phyloP scores from a whole-genome alignment of 78 protist genomes.

The Dictyostelium intermedium region DNA sequence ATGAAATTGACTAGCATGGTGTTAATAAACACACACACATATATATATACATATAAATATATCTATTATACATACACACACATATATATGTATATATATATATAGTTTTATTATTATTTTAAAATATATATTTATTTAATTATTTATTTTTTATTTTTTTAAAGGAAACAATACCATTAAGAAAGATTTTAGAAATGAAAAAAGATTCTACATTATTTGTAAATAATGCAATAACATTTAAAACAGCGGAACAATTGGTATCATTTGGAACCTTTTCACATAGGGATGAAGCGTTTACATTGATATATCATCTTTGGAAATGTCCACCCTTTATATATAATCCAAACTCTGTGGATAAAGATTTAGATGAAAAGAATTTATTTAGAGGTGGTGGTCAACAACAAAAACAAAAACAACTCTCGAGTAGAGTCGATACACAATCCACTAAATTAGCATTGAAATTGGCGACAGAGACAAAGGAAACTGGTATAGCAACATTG shows the following conservation, averaged over 20 bases:
- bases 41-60: too few relatives aligned
- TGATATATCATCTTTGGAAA: constrained; percentile 71
- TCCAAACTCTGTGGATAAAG: constrained; percentile 17
- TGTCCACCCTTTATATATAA: constrained; percentile 61
- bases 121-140: neutral
- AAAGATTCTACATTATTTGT: constrained; percentile 59
- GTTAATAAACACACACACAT: too few relatives aligned
- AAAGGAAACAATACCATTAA: constrained; percentile 50
- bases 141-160: neutral
- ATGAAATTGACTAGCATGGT: too few relatives aligned
- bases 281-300: constrained; percentile 58
- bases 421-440: constrained; percentile 58
- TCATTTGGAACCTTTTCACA: constrained; percentile 67
- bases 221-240: constrained; percentile 52
- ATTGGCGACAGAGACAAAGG: constrained; percentile 50
- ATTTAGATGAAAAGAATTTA: neutral
- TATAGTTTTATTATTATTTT: too few relatives aligned
- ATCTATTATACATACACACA: too few relatives aligned
- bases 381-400: neutral
- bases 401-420: constrained; percentile 33
- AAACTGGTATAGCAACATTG: constrained; percentile 57
- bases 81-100: neutral
- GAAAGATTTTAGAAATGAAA: constrained; percentile 58
- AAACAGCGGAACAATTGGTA: constrained; percentile 25
- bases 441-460: constrained; percentile 44